Conservation (phyloP, 768 basidiomycete species). For the Calvatia gigantea region DNA sequence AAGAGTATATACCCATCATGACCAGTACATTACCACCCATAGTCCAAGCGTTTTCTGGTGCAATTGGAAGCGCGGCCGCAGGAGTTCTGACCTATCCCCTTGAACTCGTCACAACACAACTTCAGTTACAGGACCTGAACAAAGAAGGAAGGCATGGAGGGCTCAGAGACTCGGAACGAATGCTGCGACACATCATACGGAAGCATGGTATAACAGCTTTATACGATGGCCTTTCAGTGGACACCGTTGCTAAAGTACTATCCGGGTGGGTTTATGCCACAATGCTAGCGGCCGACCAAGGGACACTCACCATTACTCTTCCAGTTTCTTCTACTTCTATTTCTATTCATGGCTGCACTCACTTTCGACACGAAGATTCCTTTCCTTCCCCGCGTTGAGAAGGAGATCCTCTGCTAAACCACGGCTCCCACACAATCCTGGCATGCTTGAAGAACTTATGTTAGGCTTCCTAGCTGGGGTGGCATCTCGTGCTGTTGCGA, state of each 20-base stretch:
- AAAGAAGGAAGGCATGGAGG: slow-evolving; percentile 22
- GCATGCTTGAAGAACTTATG: slow-evolving; percentile 43
- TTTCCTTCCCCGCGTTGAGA: slow-evolving; percentile 9
- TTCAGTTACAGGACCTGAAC: slow-evolving; percentile 36
- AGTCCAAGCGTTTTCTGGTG: slow-evolving; percentile 55
- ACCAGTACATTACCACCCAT: slow-evolving; percentile 58
- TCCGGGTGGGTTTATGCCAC: slow-evolving; percentile 39
- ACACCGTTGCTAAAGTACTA: slow-evolving; percentile 50
- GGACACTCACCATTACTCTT: neutral
- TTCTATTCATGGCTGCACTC: slow-evolving; percentile 48
- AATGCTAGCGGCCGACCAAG: neutral
- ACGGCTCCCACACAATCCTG: slow-evolving; percentile 26
- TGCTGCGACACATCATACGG: slow-evolving; percentile 34
- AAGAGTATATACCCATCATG: too few species aligned
- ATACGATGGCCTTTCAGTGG: slow-evolving; percentile 48
- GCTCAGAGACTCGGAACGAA: slow-evolving; percentile 27
- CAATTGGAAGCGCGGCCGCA: slow-evolving; percentile 51
- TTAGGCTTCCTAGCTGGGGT: slow-evolving; percentile 58
- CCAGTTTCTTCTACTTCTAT: slow-evolving; percentile 59
- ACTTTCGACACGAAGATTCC: slow-evolving; percentile 32
- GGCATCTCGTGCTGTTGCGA: slow-evolving; percentile 49
- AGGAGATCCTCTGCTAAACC: neutral
- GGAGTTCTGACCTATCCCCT: slow-evolving; percentile 55
- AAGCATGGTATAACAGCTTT: slow-evolving; percentile 41
- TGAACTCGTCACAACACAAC: slow-evolving; percentile 51